Evolutionary conservation across 73 alveolate genomes (phyloP), one percentile per base, ranked within the genome.

Genomic region (Strombidium stylifer): DNA sequence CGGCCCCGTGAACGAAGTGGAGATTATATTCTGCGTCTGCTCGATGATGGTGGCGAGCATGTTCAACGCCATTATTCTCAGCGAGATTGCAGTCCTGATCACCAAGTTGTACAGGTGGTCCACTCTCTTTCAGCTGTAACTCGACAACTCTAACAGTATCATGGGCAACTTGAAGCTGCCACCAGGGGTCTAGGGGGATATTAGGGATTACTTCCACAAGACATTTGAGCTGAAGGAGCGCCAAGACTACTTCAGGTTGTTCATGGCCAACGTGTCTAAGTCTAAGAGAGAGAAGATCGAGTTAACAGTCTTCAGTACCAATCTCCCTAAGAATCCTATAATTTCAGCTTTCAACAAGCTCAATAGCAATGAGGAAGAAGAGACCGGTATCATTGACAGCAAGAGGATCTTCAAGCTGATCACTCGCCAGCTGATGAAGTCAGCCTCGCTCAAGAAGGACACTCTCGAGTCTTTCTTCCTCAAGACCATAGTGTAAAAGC

Each of bases 41-140:
- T 34, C 36, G 23, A 31, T 77, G 62, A 30, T 77, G 24, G n/a
- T 49, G n/a, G 80, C 56, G 19, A 56, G 69, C 3, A 68, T 77
- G 0, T 48, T 77, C 8, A 65, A 73, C 24, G 89, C 84, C 15
- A 37, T 18, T 41, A 54, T 77, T 21, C 68, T 47, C 30, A 83
- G 89, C 10, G 61, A 70, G 37, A 51, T 77, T 30, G 81, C 89
- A n/a, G 77, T 67, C 4, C 74, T 77, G 25, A 67, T 77, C 48
- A 30, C 53, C 20, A 39, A 47, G 65, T 55, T 66, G 6, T 31
- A 58, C 36, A 39, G 82, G 25, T 53, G 51, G 26, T 58, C 57
- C 16, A 1, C 34, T 1, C 56, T 40, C 40, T 77, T 77, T 58
- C 44, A 77, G 49, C 48, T 25, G n/a, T 16, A 52, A 51, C 54